These are phyloP conservation scores for Antrodiella citrinella DNA, from an alignment of 768 basidiomycete genomes.

Conservation along the genomic window DNA sequence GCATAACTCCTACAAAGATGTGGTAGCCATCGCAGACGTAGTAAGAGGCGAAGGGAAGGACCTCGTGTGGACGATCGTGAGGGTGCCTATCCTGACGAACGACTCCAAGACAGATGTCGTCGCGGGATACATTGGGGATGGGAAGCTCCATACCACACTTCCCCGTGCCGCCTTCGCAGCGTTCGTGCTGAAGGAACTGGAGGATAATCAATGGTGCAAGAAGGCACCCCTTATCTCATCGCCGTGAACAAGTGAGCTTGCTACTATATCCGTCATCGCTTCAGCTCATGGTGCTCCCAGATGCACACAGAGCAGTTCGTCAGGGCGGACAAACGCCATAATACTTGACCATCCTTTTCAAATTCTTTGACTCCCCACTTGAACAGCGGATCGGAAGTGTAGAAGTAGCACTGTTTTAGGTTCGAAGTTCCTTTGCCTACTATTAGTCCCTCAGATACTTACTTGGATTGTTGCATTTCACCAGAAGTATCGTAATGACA, in stretches of 20 bases:
- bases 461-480: too few species aligned
- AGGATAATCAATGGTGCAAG: slow-evolving; percentile 51
- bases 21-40: slow-evolving; percentile 54
- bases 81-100: slow-evolving; percentile 58
- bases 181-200: slow-evolving; percentile 52
- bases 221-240: slow-evolving; percentile 31
- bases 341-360: too few species aligned
- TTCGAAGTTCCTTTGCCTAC: too few species aligned
- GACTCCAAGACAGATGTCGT: slow-evolving; percentile 35
- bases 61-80: slow-evolving; percentile 61
- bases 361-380: too few species aligned
- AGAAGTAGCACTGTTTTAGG: too few species aligned
- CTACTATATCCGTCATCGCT: too few species aligned
- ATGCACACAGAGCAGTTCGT: too few species aligned
- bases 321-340: too few species aligned
- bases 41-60: slow-evolving; percentile 39
- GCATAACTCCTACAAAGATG: slow-evolving; percentile 54
- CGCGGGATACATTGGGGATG: slow-evolving; percentile 65
- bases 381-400: too few species aligned
- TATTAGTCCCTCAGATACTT: too few species aligned
- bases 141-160: slow-evolving; percentile 39
- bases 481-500: too few species aligned
- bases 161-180: slow-evolving; percentile 51
- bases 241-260: slow-evolving; percentile 11
- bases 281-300: too few species aligned